Evolutionary conservation across 2,329 filamentous ascomycete species (phyloP), one percentile per base, ranked within the genome.

Genomic region (Penicillium janthinellum): DNA sequence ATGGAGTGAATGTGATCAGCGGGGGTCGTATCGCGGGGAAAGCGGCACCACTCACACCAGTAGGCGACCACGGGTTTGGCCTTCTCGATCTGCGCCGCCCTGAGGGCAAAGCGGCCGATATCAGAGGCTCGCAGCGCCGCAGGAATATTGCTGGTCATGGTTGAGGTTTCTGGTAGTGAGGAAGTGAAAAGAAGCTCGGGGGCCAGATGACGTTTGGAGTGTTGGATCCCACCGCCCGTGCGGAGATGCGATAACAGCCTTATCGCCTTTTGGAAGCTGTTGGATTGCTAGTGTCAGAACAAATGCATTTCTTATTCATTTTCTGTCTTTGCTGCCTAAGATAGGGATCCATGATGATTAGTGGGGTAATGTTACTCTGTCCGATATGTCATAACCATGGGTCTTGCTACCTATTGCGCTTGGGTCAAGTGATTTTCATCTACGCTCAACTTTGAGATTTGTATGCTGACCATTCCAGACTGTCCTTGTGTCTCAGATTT

Each of bases 31-130:
- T 48, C 60, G 53, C 41, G 55, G 53, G 53, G 55, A 62, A 42
- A 35, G 25, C 38, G 42, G 38, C 52, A 37, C 34, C 42, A 84
- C 89, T 72, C 84, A 96, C 94, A 95, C 92, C 94, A 98, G 77
- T 98, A 99, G 64, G 93, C 85, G 67, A 98, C 85, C 60, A 95
- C 91, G 8, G 95, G 95, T 77, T 94, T 95, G 71, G 88, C 86
- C 60, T 84, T 84, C 74, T 94, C 90, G 51, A 99, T 85, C 80
- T 99, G 94, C 38, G 86, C 85, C 37, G 92, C 94, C 71, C 94
- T 88, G 56, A 88, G 84, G 63, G 93, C 88, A 76, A 96, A 97
- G 61, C 92, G 90, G 66, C 87, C 88, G 71, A 96, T 87, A 74
- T 96, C 92, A 60, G 90, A 88, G 58, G 88, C 82, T 79, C 90